Base-by-base conservation (phyloP, 371 early-diverging fungal genomes). In the Coemansia sp. region DNA sequence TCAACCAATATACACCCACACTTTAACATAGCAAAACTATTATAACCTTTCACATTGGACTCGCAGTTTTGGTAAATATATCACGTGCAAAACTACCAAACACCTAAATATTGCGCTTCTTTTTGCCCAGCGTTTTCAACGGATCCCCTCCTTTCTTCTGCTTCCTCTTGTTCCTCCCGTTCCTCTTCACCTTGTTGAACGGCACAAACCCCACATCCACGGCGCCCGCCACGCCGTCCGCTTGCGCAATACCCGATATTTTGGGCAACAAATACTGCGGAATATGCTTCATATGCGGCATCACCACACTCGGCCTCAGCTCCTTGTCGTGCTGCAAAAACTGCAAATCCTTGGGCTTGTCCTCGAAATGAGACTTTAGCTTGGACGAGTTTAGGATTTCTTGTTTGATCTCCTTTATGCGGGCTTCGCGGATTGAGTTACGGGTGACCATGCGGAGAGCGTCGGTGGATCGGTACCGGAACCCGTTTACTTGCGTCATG, bases 341-440 rank as follows among this genome's bases (percentile, higher is more conserved):
- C 31, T 91, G 90, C 53, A 97, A 77, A 84, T 98, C 99, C 29
- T 85, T 85, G 26, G 99, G 98, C 61, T 94, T 93, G 72, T 94
- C 95, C 79, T 97, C 96, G 82, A 98, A 98, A 81, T 97, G 95
- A 2, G 95, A 85, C 84, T 92, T 91, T 58, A 98, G 84, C 80
- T 93, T 93, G 73, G 96, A 95, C 11, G 93, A 92, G 78, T 94
- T 94, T 61, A 97, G 63, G 61, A 97, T 92, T 82, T 98, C 96
- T 21, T 85, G 82, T 78, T 94, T 94, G 67, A 97, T 80, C 76
- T 97, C 99, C 72, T 92, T 92, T 37, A 95, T 79, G 55, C 97
- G 85, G 6, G 99, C 95, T 74, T 95, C 95, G 26, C 87, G 88
- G 42, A 98, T 84, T 10, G 91, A 84, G 1, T 81, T 81, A 39